Evolutionary conservation across 2,329 filamentous ascomycete species (phyloP).

Genomic region (Calonectria multiphialidica): DNA sequence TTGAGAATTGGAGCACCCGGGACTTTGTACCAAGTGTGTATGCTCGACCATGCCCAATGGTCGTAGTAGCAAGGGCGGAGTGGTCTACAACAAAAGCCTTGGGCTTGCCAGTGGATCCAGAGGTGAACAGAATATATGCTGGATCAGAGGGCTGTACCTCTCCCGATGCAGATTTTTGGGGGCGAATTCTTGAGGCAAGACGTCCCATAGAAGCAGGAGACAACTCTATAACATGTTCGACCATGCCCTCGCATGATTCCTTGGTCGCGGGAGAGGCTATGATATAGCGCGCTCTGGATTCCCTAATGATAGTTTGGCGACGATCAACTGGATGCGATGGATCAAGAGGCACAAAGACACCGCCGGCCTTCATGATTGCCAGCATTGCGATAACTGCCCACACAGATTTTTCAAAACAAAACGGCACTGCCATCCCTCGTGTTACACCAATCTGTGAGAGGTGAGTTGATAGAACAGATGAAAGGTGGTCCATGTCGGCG

Average conservation of each 20-base stretch:
- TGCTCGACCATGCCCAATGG: neutral
- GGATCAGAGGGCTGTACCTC: neutral
- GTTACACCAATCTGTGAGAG: conserved; percentile 17
- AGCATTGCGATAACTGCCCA: conserved; percentile 44
- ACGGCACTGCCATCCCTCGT: conserved; percentile 4
- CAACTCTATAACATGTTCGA: neutral
- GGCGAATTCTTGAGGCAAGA: neutral
- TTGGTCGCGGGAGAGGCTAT: neutral
- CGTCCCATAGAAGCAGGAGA: neutral
- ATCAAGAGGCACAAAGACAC: conserved; percentile 48
- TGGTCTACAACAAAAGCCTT: conserved; percentile 60
- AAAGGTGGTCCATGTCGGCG: conserved; percentile 18
- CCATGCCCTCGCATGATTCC: neutral
- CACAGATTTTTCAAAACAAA: conserved; percentile 29
- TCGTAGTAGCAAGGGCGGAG: neutral
- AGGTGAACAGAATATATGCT: conserved; percentile 63
- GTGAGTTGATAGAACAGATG: neutral
- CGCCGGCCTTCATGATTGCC: conserved; percentile 49
- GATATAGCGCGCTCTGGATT: neutral
- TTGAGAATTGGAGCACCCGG: conserved; percentile 37
- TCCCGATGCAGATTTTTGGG: neutral
- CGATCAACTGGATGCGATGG: conserved; percentile 49
- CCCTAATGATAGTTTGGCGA: neutral
- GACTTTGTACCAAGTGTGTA: conserved; percentile 5
- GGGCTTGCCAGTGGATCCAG: conserved; percentile 65